Percentiles rank a stretch among this genome's conserved stretches.
Evolutionary conservation across 805 yeast genomes (phyloP).

Genomic region (Yarrowia sp.): DNA sequence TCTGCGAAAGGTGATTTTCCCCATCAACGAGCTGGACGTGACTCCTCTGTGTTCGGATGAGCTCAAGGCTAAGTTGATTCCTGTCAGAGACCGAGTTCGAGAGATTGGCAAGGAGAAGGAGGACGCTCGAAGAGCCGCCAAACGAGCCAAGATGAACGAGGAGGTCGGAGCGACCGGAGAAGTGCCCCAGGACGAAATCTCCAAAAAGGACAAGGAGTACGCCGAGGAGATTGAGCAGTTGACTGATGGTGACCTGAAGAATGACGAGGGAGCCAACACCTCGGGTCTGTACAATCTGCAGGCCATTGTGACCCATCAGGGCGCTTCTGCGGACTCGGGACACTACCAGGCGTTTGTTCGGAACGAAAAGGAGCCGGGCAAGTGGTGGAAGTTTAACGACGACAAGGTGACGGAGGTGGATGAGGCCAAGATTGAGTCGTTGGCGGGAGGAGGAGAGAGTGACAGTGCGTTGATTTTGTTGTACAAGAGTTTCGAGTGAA

Average conservation of each 20-base stretch:
- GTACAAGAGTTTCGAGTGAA: constrained; percentile 76
- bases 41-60: constrained; percentile 85
- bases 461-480: constrained; percentile 91
- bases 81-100: constrained; percentile 77
- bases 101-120: constrained; percentile 74
- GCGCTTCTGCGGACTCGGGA: constrained; percentile 95
- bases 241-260: constrained; percentile 54
- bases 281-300: constrained; percentile 83
- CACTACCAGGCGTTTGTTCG: constrained; percentile 92
- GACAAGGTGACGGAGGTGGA: constrained; percentile 82
- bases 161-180: constrained; percentile 44
- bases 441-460: constrained; percentile 97
- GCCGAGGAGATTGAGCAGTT: constrained; percentile 46
- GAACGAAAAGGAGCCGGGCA: constrained; percentile 66
- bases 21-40: constrained; percentile 81
- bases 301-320: constrained; percentile 90
- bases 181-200: constrained; percentile 42
- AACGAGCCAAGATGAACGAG: constrained; percentile 60
- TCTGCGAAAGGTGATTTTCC: constrained; percentile 91
- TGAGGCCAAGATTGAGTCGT: constrained; percentile 78
- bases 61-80: constrained; percentile 68
- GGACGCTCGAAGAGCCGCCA: constrained; percentile 75
- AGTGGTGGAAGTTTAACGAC: constrained; percentile 96
- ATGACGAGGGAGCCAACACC: constrained; percentile 73
- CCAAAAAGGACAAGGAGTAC: constrained; percentile 45